phyloP scores from a whole-genome alignment of 495 filamentous ascomycete genomes.

The Immersiella caudata region DNA sequence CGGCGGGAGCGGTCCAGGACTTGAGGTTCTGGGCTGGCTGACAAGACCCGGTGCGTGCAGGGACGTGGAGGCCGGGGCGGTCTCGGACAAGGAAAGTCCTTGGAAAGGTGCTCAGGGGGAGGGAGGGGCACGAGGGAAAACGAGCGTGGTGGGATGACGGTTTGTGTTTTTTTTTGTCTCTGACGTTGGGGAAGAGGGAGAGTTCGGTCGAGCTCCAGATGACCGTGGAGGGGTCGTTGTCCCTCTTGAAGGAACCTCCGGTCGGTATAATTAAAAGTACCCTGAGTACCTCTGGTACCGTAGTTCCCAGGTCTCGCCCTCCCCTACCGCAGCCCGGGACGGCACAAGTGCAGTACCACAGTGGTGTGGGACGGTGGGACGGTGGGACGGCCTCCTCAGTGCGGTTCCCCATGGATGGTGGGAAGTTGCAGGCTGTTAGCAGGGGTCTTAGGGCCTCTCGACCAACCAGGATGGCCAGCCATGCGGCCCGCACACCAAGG shows the following conservation, averaged over 20 bases:
- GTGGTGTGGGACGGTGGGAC: no score
- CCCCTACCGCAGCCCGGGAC: not conserved
- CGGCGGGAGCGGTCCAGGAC: not conserved
- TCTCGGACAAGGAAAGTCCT: not conserved
- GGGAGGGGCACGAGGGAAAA: not conserved
- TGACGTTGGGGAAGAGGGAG: not conserved
- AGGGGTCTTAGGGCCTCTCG: no score
- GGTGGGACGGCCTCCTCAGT: no score
- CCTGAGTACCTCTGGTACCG: not conserved
- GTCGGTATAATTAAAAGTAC: not conserved
- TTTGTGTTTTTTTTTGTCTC: constrained; percentile 4
- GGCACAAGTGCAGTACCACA: not conserved
- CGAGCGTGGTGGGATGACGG: constrained; percentile 20
- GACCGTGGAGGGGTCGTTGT: not conserved
- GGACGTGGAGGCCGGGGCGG: not conserved
- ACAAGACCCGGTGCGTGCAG: not conserved
- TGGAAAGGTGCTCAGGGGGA: not conserved
- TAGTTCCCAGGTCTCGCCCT: not conserved
- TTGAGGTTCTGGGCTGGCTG: not conserved
- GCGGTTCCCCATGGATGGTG: no score
- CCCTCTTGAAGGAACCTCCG: not conserved
- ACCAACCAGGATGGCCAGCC: no score
- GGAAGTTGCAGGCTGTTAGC: no score
- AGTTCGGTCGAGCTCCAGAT: constrained; percentile 6
- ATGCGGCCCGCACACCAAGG: no score